Evolutionary conservation across 2,329 filamentous ascomycete genomes (phyloP), one percentile per base, ranked within the genome.

Genomic region (Pseudopithomyces maydicus): DNA sequence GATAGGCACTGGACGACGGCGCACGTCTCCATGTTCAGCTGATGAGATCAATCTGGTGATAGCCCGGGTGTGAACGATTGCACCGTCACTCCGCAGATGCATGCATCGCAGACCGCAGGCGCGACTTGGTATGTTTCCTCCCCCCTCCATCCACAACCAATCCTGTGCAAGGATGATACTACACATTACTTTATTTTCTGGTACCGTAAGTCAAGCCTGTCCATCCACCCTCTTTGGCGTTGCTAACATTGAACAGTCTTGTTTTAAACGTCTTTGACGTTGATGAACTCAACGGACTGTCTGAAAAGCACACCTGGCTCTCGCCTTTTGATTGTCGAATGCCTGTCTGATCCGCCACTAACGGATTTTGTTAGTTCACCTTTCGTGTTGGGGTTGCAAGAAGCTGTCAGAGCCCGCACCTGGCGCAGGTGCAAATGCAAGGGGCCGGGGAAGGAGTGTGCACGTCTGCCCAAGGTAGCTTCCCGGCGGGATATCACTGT

Each of bases 91-190:
- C 8, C 8, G 26, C 23, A 10, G 43, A 10, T 26, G 23, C 29
- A 22, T 36, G 17, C 19, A 15, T 17, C 29, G 32, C 20, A 5
- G 17, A 4, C 12, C 1, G 29, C 10, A 11, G 22, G 8, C 39
- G 7, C 26, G 32, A 14, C 15, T 19, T 77, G 77, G 78, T 68
- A 69, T 55, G 60, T 64, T 45, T 35, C 14, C 39, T 4, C 19
- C 38, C 43, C 20, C 35, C 36, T 19, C 15, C 33, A 38, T 22
- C 26, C 8, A 29, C 26, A 29, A 8, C 19, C 29, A n/a, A n/a
- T n/a, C 26, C 15, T 11, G 42, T 74, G 69, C 71, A 68, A 85
- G 92, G 90, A 94, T 93, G 90, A 94, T 72, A 78, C 77, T 82
- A 82, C 80, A 81, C 82, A 80, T 76, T 75, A 79, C 78, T 79